Evolutionary conservation across 2,329 filamentous ascomycete genomes (phyloP), one percentile per base, ranked within the genome.

Genomic region (Stromatinia cepivora): DNA sequence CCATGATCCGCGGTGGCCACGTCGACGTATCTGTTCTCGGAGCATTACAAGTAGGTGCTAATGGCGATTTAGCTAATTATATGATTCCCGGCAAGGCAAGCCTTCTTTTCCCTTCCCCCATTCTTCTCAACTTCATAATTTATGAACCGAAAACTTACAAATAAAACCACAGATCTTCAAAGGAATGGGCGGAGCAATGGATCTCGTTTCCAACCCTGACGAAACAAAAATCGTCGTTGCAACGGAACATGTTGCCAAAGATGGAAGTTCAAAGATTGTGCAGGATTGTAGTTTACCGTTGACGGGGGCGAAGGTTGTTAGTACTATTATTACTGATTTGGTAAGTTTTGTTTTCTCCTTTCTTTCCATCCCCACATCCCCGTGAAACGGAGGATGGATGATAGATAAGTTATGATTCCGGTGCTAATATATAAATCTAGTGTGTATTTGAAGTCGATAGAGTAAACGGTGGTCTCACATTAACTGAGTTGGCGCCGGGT

Each of bases 61-160:
- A 86, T 2, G 92, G 92, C 31, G 92, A 95, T 78, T 80, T 95
- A 69, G 92, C 92, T 57, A 94, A 94, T 80, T 95, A 92, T 83
- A 94, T 95, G 90, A 90, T 95, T 73, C 92, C 92, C 0, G 92
- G 92, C 36, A 94, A 94, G 80, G 88, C 92, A n/a, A n/a, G 52
- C 20, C 5, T 5, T 36, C 20, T 10, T 5, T 2, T 31, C 17
- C 36, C 28, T n/a, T 9, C 7, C 8, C 10, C 6, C 22, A 20
- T 20, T 57, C 2, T 9, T 17, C 48, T 17, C 20, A 20, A 10
- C 61, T 2, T 11, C 25, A 20, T 17, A 2, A 13, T 28, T 9
- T 6, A n/a, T 15, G 5, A 4, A 36, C 0, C 3, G 0, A n/a
- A 31, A 64, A 8, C 57, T 63, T 10, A 63, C 25, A 15, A 36